Evolutionary conservation across 1,284 basidiomycete species (phyloP).

Genomic region (Ganoderma lucidum): DNA sequence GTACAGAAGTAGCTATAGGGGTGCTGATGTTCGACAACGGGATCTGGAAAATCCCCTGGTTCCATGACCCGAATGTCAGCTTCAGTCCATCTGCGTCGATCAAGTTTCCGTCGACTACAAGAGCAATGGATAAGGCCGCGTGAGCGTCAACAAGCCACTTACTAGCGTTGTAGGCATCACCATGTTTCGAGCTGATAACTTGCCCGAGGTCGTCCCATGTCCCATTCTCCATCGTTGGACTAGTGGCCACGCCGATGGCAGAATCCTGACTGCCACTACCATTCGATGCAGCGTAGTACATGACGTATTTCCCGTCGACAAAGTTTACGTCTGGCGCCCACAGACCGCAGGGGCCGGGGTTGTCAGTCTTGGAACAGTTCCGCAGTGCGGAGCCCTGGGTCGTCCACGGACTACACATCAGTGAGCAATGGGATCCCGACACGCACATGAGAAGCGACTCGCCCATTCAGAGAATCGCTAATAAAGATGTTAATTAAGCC

Average conservation of each 20-base stretch:
- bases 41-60: slow-evolving; percentile 15
- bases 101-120: slow-evolving; percentile 28
- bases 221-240: slow-evolving; percentile 42
- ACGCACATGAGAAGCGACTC: not conserved
- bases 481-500: slow-evolving; percentile 12
- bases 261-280: slow-evolving; percentile 40
- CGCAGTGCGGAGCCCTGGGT: slow-evolving; percentile 18
- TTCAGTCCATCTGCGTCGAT: slow-evolving; percentile 19
- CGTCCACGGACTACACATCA: slow-evolving; percentile 23
- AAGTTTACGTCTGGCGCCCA: slow-evolving; percentile 28
- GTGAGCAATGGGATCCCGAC: not conserved
- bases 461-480: slow-evolving; percentile 12
- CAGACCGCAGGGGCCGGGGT: slow-evolving; percentile 7
- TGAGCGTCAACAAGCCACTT: not conserved
- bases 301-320: slow-evolving; percentile 33
- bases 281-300: slow-evolving; percentile 43
- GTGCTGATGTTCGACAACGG: slow-evolving; percentile 8
- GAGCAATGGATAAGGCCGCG: not conserved
- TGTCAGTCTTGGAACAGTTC: slow-evolving; percentile 19
- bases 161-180: slow-evolving; percentile 42
- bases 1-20: not conserved
- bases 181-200: slow-evolving; percentile 38
- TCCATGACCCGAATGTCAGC: slow-evolving; percentile 19
- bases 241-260: slow-evolving; percentile 44
- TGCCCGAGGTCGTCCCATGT: slow-evolving; percentile 44